These are phyloP conservation scores for Nelumbo lutea DNA, from an alignment of 164 flowering plant genomes.

Conservation along the genomic window DNA sequence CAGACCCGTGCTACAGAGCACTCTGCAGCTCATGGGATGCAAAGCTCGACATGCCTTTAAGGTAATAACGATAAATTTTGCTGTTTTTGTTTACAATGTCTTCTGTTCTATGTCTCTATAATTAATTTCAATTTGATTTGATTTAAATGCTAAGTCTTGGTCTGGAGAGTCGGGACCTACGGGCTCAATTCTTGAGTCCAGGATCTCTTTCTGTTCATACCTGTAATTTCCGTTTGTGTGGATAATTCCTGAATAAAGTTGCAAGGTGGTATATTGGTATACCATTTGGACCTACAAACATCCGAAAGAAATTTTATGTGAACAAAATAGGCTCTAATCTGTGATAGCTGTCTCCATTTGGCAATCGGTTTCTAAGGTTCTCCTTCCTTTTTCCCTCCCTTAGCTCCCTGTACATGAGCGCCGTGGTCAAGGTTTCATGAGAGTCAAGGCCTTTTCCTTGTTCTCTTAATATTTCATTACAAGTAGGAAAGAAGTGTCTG, in stretches of 20 bases:
- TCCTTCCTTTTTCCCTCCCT: background rate
- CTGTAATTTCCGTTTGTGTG: background rate
- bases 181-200: background rate
- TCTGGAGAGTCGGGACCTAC: background rate
- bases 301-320: background rate
- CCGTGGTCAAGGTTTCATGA: background rate
- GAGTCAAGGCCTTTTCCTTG: too few species aligned
- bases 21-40: slow-evolving; percentile 97
- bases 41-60: slow-evolving; percentile 95
- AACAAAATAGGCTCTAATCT: background rate
- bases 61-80: slow-evolving; percentile 27
- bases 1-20: slow-evolving; percentile 81
- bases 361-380: background rate
- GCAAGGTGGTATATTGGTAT: background rate
- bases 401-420: background rate
- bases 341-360: background rate
- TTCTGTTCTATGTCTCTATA: background rate
- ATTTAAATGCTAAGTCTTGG: background rate
- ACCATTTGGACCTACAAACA: background rate
- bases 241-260: background rate
- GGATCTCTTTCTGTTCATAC: background rate
- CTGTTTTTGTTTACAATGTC: background rate
- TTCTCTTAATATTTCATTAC: too few species aligned
- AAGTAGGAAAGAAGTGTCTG: background rate
- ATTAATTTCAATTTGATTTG: background rate